These are phyloP conservation scores for Kappamyces sp. DNA, from an alignment of 192 early-diverging fungal genomes.

Conservation along the genomic window DNA sequence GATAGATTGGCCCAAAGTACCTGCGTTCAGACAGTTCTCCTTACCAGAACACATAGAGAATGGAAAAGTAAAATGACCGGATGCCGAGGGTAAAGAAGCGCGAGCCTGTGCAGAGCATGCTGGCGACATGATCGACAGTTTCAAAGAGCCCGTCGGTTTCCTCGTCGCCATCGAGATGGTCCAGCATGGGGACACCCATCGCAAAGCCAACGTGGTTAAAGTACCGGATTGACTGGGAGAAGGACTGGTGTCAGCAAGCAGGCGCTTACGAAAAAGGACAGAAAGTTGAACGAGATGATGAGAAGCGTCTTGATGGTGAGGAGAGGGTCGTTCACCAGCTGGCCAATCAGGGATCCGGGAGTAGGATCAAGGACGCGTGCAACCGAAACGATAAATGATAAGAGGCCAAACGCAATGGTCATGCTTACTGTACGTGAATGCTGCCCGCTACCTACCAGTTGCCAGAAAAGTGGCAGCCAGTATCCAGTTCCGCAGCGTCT, in stretches of 20 bases:
- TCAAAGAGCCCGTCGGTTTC: not conserved
- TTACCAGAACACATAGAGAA: conserved; percentile 14
- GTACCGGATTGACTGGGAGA: conserved; percentile 12
- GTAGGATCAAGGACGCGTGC: not conserved
- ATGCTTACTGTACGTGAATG: not conserved
- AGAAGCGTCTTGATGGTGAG: conserved; percentile 8
- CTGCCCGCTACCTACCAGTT: not conserved
- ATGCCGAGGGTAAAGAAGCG: conserved; percentile 4
- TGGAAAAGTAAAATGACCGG: conserved; percentile 15
- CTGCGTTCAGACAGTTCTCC: not conserved
- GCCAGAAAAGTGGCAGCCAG: conserved; percentile 19
- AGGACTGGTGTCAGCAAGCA: conserved; percentile 1
- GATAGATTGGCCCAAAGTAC: not conserved
- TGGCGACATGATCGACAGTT: conserved; percentile 4
- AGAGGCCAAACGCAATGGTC: conserved; percentile 5
- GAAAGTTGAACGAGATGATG: not conserved
- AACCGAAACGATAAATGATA: conserved; percentile 13
- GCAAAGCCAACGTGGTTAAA: conserved; percentile 13
- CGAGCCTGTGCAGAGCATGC: not conserved
- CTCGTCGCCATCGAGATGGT: conserved; percentile 3
- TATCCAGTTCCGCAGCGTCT: conserved; percentile 22
- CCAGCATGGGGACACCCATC: conserved; percentile 7
- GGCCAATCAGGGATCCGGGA: not conserved
- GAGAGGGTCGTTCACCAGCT: not conserved
- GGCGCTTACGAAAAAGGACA: conserved; percentile 8